Evolutionary conservation across 352 stramenopile genomes (phyloP), one percentile per base, ranked within the genome.

Genomic region (Phytophthora vignae): DNA sequence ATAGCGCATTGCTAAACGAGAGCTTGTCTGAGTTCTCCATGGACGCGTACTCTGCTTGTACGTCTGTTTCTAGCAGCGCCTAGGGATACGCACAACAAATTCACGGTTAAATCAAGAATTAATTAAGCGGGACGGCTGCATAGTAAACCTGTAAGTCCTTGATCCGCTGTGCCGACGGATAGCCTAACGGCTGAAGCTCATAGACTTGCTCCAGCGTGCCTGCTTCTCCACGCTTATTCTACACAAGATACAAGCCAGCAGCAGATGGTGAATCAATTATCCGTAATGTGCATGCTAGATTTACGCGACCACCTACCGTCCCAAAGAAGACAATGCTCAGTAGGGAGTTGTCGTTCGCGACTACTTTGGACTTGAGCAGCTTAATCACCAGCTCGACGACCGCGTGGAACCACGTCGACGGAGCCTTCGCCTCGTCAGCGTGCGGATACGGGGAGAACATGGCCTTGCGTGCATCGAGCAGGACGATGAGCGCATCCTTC

Each of bases 1-100:
- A 96, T 33, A 96, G 69, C 36, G 86, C 86, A 31, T 96, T 96
- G 74, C 88, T 96, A 67, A 96, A 87, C 2, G 84, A 80, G 7
- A 96, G 61, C 17, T 71, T 74, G 2, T 94, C 87, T 11, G 55
- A 76, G 55, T 88, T 90, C 3, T 74, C 57, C 81, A 96, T 94
- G 38, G 79, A 81, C 53, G 87, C 60, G 60, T 84, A 88, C 31
- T 79, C 77, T 27, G 53, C 58, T 44, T 79, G 71, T 2, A 90
- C 73, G 31, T 91, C 74, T 10, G 73, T 66, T 11, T 80, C 78
- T n/a, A 90, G 31, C 10, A 95, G 55, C 27, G 78, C 77, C 79
- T 85, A 55, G 1, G 31, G 54, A 42, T 11, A 49, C n/a, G 17
- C 42, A 49, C 17, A 11, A 21, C n/a, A 19, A 49, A 49, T 19